Conservation (phyloP, 495 filamentous ascomycete species). For the Cladorrhinum samala region DNA sequence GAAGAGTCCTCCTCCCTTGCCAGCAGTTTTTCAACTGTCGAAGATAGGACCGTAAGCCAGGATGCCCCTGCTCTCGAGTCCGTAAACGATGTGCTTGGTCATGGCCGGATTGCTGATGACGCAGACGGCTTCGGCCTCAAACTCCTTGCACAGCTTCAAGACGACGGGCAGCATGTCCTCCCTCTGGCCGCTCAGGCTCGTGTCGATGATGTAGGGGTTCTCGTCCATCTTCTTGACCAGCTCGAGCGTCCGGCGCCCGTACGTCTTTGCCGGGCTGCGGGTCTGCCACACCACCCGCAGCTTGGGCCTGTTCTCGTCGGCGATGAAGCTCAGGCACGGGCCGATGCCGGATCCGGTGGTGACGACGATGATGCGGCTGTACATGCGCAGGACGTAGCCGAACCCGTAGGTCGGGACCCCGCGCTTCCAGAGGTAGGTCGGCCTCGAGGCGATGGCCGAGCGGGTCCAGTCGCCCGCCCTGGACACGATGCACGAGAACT, state of each 20-base stretch:
- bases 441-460: conserved; percentile 46
- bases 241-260: conserved; percentile 38
- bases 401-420: conserved; percentile 53
- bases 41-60: conserved; percentile 73
- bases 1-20: no score
- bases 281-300: conserved; percentile 44
- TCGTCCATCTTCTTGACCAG: conserved; percentile 32
- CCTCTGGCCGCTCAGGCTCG: conserved; percentile 25
- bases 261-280: conserved; percentile 37
- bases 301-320: conserved; percentile 20
- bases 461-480: conserved; percentile 68
- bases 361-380: conserved; percentile 55
- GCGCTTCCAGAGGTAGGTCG: conserved; percentile 46
- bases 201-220: conserved; percentile 40
- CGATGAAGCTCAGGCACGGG: conserved; percentile 44
- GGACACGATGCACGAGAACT: conserved; percentile 57
- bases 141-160: conserved; percentile 49
- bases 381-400: conserved; percentile 57
- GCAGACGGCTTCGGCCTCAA: conserved; percentile 62
- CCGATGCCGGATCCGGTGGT: conserved; percentile 70
- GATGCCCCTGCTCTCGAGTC: conserved; percentile 58
- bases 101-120: conserved; percentile 63
- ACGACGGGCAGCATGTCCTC: conserved; percentile 46
- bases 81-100: conserved; percentile 53
- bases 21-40: no score